Conservation (phyloP, 805 yeast species). For the Alloascoidea hylecoeti region DNA sequence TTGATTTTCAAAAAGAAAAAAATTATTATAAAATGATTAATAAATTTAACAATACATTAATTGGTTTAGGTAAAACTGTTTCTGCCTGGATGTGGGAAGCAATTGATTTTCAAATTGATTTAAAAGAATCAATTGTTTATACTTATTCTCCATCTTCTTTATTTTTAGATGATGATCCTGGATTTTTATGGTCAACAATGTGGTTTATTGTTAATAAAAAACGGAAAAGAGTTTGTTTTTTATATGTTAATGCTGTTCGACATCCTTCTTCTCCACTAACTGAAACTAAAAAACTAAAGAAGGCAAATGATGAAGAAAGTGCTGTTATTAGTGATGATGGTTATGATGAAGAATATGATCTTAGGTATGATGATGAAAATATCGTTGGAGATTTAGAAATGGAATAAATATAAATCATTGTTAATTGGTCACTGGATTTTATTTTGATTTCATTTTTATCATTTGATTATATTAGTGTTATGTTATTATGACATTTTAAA, state of each 20-base stretch:
- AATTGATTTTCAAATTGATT: constrained; percentile 69
- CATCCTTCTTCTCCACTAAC: constrained; percentile 21
- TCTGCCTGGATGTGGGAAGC: constrained; percentile 81
- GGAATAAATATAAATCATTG: constrained; percentile 13
- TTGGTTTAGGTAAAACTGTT: constrained; percentile 37
- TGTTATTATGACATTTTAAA: no score
- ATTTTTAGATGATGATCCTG: constrained; percentile 51
- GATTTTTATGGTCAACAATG: constrained; percentile 60
- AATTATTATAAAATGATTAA: constrained; percentile 28
- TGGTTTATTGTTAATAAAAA: constrained; percentile 90
- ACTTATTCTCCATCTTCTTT: constrained; percentile 30
- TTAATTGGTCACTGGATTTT: no score
- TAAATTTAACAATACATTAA: constrained; percentile 64
- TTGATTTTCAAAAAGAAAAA: constrained; percentile 42
- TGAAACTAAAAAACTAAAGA: constrained; percentile 19
- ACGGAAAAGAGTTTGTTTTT: constrained; percentile 79
- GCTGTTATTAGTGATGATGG: constrained; percentile 16
- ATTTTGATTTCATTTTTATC: no score
- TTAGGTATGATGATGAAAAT: constrained; percentile 21
- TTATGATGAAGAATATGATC: constrained; percentile 30
- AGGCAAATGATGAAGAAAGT: constrained; percentile 18
- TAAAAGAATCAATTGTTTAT: constrained; percentile 33
- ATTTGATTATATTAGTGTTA: no score
- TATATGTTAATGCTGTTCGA: constrained; percentile 50
- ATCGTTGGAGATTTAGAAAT: constrained; percentile 27